phyloP scores from a whole-genome alignment of 148 eudicot genomes.

The Vaccinium corymbosum region DNA sequence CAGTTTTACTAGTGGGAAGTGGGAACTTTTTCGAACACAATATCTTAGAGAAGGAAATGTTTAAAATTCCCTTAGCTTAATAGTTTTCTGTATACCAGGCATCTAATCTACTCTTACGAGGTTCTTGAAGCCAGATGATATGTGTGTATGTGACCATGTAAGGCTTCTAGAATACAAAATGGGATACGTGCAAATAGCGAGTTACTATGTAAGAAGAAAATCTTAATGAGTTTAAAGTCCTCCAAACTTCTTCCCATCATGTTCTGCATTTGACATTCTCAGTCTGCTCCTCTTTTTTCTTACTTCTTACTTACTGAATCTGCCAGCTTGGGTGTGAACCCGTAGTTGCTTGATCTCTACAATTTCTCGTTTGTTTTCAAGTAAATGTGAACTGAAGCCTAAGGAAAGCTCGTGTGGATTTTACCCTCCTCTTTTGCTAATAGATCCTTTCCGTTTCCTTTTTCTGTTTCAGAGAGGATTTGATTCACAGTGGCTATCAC shows the following conservation, averaged over 20 bases:
- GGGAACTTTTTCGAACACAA: neutral
- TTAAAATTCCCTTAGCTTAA: neutral
- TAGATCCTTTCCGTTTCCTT: conserved; percentile 5
- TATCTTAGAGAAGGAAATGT: neutral
- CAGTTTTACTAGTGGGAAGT: neutral
- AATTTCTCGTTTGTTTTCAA: neutral
- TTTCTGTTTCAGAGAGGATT: conserved; percentile 73
- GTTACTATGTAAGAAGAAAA: neutral
- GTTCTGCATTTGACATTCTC: neutral
- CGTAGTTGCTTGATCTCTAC: neutral
- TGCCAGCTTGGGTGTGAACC: neutral
- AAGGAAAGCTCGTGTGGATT: neutral
- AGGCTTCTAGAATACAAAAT: neutral
- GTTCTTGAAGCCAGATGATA: conserved; percentile 6
- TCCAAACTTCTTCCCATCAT: neutral
- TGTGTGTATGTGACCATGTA: neutral
- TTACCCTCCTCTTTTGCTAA: neutral
- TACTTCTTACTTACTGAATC: conserved; percentile 6
- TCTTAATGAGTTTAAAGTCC: neutral
- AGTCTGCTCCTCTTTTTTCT: neutral
- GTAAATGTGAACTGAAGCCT: neutral
- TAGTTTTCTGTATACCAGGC: neutral
- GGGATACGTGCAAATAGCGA: neutral
- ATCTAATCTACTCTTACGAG: neutral
- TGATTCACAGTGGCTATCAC: conserved; percentile 84